Evolutionary conservation across 73 alveolate species (phyloP).

Genomic region (Uronychia setigera): DNA sequence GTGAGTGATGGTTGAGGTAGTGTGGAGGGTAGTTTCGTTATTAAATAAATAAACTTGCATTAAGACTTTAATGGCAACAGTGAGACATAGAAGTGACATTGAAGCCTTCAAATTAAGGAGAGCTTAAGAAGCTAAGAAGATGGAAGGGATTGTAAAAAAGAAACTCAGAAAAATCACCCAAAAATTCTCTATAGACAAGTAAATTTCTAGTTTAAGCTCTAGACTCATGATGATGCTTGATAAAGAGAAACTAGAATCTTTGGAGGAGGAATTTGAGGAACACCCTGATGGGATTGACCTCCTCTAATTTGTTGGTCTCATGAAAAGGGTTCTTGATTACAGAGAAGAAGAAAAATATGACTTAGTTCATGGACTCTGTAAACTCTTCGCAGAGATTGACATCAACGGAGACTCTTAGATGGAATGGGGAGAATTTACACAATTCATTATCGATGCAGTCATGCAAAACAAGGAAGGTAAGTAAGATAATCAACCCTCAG

Average conservation of each 20-base stretch:
- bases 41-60: too few species aligned
- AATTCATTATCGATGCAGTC: conserved; percentile 96
- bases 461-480: conserved; percentile 63
- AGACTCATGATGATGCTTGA: conserved; percentile 97
- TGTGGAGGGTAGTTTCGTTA: too few species aligned
- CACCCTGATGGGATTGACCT: conserved; percentile 95
- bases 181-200: too few species aligned
- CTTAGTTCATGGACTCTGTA: conserved; percentile 92
- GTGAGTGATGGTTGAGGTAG: too few species aligned
- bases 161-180: too few species aligned
- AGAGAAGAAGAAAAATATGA: conserved; percentile 88
- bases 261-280: conserved; percentile 90
- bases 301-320: conserved; percentile 78
- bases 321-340: conserved; percentile 78
- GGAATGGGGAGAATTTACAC: conserved; percentile 98
- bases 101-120: too few species aligned
- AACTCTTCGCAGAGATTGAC: conserved; percentile 95
- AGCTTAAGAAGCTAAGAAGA: too few species aligned
- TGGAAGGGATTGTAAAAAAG: too few species aligned
- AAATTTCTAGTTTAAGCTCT: too few species aligned
- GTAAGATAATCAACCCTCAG: background rate
- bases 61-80: too few species aligned
- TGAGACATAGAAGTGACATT: too few species aligned
- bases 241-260: conserved; percentile 89
- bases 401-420: conserved; percentile 96